These are phyloP conservation scores for Meyerozyma athensensis DNA, from an alignment of 1,139 yeast species.

Conservation along the genomic window DNA sequence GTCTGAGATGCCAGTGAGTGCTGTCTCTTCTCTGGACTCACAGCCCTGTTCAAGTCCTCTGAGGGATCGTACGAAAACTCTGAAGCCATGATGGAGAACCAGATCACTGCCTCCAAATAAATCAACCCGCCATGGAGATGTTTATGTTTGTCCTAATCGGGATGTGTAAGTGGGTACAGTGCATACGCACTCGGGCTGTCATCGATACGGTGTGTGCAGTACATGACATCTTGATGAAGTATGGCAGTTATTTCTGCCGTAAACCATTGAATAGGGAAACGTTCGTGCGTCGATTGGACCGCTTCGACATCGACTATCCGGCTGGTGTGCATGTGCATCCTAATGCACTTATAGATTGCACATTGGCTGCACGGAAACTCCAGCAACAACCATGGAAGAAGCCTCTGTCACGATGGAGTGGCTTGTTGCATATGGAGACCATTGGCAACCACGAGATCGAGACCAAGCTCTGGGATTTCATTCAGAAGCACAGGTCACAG, in stretches of 20 bases:
- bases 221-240: neutral
- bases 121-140: neutral
- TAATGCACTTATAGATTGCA: conserved; percentile 8
- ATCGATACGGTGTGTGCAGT: conserved; percentile 1
- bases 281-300: neutral
- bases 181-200: neutral
- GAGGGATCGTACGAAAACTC: conserved; percentile 4
- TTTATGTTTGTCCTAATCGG: conserved; percentile 8
- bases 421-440: neutral
- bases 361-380: conserved; percentile 10
- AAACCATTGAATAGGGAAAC: conserved; percentile 1
- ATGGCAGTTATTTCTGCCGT: conserved; percentile 1
- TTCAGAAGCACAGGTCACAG: conserved; percentile 10
- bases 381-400: conserved; percentile 5
- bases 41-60: conserved; percentile 1
- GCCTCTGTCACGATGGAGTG: neutral
- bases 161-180: conserved; percentile 9
- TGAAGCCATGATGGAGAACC: neutral
- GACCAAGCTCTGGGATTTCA: conserved; percentile 13
- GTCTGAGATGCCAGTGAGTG: neutral
- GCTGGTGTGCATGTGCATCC: neutral
- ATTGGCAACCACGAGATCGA: conserved; percentile 15
- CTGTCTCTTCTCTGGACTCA: neutral
- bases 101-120: neutral
- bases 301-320: neutral